These are phyloP conservation scores for Selenicereus undatus DNA, from an alignment of 148 eudicot species.

Conservation along the genomic window DNA sequence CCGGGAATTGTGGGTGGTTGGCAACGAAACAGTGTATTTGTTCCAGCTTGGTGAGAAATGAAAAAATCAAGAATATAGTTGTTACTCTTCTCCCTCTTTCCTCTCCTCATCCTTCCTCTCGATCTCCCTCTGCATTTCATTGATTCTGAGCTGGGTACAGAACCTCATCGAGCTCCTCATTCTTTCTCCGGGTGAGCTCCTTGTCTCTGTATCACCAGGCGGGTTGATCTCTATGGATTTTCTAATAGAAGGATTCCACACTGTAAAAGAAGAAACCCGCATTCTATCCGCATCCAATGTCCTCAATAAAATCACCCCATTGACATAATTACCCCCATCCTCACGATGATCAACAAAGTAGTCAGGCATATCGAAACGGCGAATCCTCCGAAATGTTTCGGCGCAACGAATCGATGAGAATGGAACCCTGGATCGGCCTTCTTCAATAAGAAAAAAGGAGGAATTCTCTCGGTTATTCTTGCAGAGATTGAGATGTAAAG, in stretches of 20 bases:
- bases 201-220: no score
- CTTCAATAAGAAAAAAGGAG: not conserved
- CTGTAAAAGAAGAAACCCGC: not conserved
- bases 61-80: no score
- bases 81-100: no score
- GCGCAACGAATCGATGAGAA: not conserved
- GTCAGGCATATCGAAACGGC: not conserved
- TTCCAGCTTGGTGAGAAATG: no score
- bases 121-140: no score
- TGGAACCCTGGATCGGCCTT: not conserved
- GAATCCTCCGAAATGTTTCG: not conserved
- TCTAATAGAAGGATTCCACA: not conserved
- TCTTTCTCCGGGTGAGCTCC: no score
- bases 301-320: constrained; percentile 1
- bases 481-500: not conserved
- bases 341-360: not conserved
- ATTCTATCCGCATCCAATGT: not conserved
- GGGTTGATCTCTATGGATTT: not conserved
- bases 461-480: not conserved
- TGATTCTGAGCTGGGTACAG: no score
- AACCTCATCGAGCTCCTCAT: no score
- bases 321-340: constrained; percentile 4
- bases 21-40: no score
- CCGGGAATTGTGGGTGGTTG: no score
- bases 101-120: no score